Evolutionary conservation across 202 grass and related monocot species (phyloP).

Genomic region (Bolboschoenoplectus hybrid): DNA sequence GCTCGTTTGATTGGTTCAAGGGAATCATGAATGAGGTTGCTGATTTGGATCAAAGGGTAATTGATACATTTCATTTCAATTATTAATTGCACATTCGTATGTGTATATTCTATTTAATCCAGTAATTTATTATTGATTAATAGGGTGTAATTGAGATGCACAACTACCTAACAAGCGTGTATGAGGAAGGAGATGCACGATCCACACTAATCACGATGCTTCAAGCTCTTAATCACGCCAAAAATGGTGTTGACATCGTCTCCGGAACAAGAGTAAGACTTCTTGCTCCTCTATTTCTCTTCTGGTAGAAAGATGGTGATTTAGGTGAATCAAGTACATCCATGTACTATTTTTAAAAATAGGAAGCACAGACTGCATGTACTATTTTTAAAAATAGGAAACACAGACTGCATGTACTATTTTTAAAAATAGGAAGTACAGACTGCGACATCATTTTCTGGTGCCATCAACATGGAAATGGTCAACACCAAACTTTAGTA

Average conservation of each 20-base stretch:
- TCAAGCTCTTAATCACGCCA: slow-evolving; percentile 95
- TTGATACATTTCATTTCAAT: slow-evolving; percentile 23
- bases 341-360: neutral
- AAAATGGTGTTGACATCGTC: slow-evolving; percentile 94
- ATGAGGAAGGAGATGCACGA: slow-evolving; percentile 95
- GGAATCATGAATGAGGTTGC: slow-evolving; percentile 98
- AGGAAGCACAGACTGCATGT: neutral
- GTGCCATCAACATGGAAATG: slow-evolving; percentile 21
- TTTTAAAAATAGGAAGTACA: neutral
- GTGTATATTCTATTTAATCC: slow-evolving; percentile 10
- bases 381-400: neutral
- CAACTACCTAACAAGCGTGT: slow-evolving; percentile 98
- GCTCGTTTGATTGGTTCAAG: slow-evolving; percentile 99
- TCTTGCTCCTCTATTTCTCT: slow-evolving; percentile 30
- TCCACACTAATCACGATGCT: slow-evolving; percentile 98
- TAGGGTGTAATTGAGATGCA: slow-evolving; percentile 99
- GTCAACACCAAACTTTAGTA: slow-evolving; percentile 19
- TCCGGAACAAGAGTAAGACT: slow-evolving; percentile 89
- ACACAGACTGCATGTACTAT: neutral
- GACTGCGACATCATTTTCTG: slow-evolving; percentile 24
- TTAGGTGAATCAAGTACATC: neutral
- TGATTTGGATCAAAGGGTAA: slow-evolving; percentile 93
- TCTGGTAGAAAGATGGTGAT: neutral
- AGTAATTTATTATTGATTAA: slow-evolving; percentile 40
- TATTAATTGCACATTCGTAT: slow-evolving; percentile 12